Evolutionary conservation across 768 basidiomycete species (phyloP).

Genomic region (Boletus vinaceobasis): DNA sequence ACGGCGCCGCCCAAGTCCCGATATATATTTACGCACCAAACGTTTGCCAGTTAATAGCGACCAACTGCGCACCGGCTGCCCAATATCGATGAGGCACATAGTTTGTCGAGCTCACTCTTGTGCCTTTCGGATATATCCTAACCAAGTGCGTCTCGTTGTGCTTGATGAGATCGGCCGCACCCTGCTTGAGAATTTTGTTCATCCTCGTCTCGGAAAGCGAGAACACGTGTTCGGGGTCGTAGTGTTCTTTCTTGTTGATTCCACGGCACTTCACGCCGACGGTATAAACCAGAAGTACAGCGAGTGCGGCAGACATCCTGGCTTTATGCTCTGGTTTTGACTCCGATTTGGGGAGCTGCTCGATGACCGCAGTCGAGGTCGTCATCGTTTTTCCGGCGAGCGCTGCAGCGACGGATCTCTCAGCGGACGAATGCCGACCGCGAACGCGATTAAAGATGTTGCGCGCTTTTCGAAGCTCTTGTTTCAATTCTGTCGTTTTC

Average conservation of each 20-base stretch:
- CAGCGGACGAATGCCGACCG: slow-evolving; percentile 24
- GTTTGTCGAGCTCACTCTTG: slow-evolving; percentile 77
- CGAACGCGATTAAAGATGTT: slow-evolving; percentile 43
- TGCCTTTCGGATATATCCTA: slow-evolving; percentile 83
- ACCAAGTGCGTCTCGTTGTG: slow-evolving; percentile 84
- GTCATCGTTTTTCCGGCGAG: slow-evolving; percentile 9
- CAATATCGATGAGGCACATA: slow-evolving; percentile 88
- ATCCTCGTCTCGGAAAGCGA: slow-evolving; percentile 85
- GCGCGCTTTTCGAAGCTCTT: slow-evolving; percentile 39
- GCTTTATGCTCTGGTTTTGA: slow-evolving; percentile 36
- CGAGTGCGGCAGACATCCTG: slow-evolving; percentile 74
- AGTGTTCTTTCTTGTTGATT: slow-evolving; percentile 80
- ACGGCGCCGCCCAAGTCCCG: background rate
- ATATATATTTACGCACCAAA: slow-evolving; percentile 56
- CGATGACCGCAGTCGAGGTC: slow-evolving; percentile 15
- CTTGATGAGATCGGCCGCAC: slow-evolving; percentile 71
- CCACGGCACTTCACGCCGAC: slow-evolving; percentile 94
- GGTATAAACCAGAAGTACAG: slow-evolving; percentile 84
- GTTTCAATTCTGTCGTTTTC: slow-evolving; percentile 33
- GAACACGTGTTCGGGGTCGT: slow-evolving; percentile 87
- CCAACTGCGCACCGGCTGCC: slow-evolving; percentile 84
- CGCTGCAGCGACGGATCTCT: slow-evolving; percentile 14
- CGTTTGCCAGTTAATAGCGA: slow-evolving; percentile 98
- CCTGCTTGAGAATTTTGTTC: slow-evolving; percentile 69
- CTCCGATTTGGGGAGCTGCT: slow-evolving; percentile 13